A percentile compares a stretch with the other conserved stretches of the same genome.
Conservation (phyloP, 768 basidiomycete genomes). For the Suillus placidus region DNA sequence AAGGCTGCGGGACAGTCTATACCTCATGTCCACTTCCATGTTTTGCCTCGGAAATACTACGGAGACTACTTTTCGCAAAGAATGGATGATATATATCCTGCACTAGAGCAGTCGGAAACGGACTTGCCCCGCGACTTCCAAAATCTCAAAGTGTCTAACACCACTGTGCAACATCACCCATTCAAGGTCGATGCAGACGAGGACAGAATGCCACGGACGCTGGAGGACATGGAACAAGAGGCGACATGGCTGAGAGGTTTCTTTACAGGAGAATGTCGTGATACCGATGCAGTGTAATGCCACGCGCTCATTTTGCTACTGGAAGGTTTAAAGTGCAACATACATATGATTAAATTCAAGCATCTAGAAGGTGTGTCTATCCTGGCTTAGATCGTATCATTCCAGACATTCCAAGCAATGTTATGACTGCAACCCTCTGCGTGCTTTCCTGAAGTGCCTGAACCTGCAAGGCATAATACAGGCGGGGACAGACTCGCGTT, state of each 20-base stretch:
- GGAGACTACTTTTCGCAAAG: conserved; percentile 66
- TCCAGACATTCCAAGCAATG: conserved; percentile 36
- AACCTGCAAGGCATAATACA: conserved; percentile 44
- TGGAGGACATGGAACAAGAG: conserved; percentile 81
- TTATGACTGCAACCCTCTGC: conserved; percentile 41
- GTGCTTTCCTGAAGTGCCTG: conserved; percentile 30
- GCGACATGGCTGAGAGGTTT: conserved; percentile 67
- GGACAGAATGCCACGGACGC: conserved; percentile 57
- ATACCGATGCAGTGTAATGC: neutral
- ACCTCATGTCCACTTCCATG: conserved; percentile 91
- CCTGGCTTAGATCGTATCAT: conserved; percentile 32
- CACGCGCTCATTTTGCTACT: neutral
- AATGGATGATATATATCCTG: conserved; percentile 81
- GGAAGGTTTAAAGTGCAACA: neutral
- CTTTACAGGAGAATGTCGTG: conserved; percentile 37
- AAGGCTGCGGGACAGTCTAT: conserved; percentile 76
- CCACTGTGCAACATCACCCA: conserved; percentile 35
- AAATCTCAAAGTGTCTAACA: conserved; percentile 15
- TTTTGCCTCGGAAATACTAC: conserved; percentile 77
- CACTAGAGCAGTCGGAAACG: conserved; percentile 67
- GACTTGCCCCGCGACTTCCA: conserved; percentile 46
- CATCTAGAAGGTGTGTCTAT: conserved; percentile 3
- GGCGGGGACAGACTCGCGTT: conserved; percentile 28
- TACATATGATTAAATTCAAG: neutral
- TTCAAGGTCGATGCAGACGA: conserved; percentile 74